Percentiles rank a stretch among this genome's conserved stretches.
phyloP scores from a whole-genome alignment of 495 filamentous ascomycete species.

The Paragyromitra xinjiangensis region DNA sequence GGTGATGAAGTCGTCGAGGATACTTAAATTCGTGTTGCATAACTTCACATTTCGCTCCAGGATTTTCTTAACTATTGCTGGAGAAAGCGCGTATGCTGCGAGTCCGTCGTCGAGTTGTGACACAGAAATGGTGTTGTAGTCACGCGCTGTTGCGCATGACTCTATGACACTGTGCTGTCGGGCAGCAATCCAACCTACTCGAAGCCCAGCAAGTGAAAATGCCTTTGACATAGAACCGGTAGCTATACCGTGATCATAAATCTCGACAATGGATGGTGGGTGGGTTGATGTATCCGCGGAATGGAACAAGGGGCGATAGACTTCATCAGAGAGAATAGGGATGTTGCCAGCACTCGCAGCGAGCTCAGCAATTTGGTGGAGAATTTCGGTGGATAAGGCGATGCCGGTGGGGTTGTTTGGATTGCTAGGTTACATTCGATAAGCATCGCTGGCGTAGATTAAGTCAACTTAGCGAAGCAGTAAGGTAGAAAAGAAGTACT shows the following conservation, averaged over 20 bases:
- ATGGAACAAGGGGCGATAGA: slow-evolving; percentile 91
- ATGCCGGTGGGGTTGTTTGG: slow-evolving; percentile 89
- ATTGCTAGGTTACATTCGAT: slow-evolving; percentile 68
- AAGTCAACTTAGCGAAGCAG: neutral
- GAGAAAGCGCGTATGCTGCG: slow-evolving; percentile 75
- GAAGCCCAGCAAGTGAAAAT: slow-evolving; percentile 82
- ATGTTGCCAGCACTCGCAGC: slow-evolving; percentile 69
- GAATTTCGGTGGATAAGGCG: slow-evolving; percentile 68
- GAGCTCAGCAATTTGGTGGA: slow-evolving; percentile 71
- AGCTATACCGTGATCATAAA: slow-evolving; percentile 75
- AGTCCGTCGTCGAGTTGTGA: slow-evolving; percentile 82
- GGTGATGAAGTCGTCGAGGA: slow-evolving; percentile 73
- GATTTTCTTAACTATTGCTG: slow-evolving; percentile 71
- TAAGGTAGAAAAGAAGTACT: slow-evolving; percentile 60
- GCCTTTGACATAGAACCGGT: slow-evolving; percentile 89
- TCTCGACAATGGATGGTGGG: slow-evolving; percentile 74
- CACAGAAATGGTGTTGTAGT: slow-evolving; percentile 89
- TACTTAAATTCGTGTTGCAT: slow-evolving; percentile 72
- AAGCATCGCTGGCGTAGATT: neutral
- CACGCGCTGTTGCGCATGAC: slow-evolving; percentile 70
- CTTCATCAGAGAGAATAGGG: slow-evolving; percentile 79
- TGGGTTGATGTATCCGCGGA: slow-evolving; percentile 58
- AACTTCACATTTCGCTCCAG: slow-evolving; percentile 75
- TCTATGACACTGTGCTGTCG: slow-evolving; percentile 71
- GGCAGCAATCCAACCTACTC: slow-evolving; percentile 84